Base-by-base conservation (phyloP, 441 rosid species). In the Daphne laureola region DNA sequence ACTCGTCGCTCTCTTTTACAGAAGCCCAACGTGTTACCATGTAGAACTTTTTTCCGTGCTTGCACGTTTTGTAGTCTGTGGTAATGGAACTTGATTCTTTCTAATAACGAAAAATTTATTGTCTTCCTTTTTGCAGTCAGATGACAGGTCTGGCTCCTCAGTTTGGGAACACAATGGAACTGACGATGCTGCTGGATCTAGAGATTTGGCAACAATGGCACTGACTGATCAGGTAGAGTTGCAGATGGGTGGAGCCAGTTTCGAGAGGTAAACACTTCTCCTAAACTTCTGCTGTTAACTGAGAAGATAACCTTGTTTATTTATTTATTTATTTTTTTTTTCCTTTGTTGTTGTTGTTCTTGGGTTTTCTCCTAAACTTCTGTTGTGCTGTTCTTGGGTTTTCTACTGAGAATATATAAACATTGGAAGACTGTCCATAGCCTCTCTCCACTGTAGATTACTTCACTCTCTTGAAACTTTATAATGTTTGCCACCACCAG, bases 201-300 rank as follows among this genome's bases (percentile, higher is more conserved):
- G 14, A 16, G 67, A 72, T 43, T 38, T 48, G 40, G 62, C 49
- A 17, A 70, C 71, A 67, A 50, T 54, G 51, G 48, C 54, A 49
- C 52, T 43, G 51, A 55, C 66, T 25, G 49, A 56, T 43, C 59
- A 23, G 9, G 54, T 52, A 45, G 74, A 63, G 71, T 41, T 44
- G 21, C 67, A 68, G 57, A 50, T 61, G 23, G 56, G n/a, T 31
- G 68, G 65, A 67, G 51, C 54, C 61, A 46, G 58, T 64, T 43
- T 23, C 48, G 67, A 27, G 49, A 70, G 80, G 92, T 86, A 9
- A 31, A 67, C 45, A 60, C 7, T 25, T 36, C 13, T 21, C 48
- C 23, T 12, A 3, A 50, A 26, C 23, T 47, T 47, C 8, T 47
- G 13, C 9, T 18, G 23, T 3, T 18, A 18, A 18, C 23, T 16